A percentile compares a stretch with the other conserved stretches of the same genome.
Evolutionary conservation across 345 rosid genomes (phyloP).

Genomic region (Aethionema arabicum): DNA sequence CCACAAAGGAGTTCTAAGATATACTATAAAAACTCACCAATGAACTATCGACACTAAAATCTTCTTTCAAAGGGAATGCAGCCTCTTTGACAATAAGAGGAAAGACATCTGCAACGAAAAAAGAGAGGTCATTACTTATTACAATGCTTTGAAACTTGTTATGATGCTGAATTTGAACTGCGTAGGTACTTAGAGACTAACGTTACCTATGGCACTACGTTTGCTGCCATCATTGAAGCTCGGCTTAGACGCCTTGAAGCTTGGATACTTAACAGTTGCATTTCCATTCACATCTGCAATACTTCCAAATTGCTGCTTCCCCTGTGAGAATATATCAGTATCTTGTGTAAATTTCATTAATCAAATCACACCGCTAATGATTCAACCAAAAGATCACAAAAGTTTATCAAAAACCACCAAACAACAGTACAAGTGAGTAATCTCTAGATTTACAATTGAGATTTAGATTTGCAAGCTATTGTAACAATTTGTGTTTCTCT

Average conservation of each 20-base stretch:
- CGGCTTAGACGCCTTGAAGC: conserved; percentile 26
- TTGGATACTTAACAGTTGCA: conserved; percentile 21
- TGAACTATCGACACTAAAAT: conserved; percentile 43
- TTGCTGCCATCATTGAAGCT: neutral
- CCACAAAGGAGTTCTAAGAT: neutral
- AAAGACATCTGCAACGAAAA: conserved; percentile 50
- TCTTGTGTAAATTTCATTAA: neutral
- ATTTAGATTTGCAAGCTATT: too few species aligned
- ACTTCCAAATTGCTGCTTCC: conserved; percentile 26
- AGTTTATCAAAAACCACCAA: conserved; percentile 33
- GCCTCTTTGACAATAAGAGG: conserved; percentile 56
- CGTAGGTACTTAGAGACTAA: neutral
- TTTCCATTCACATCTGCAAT: conserved; percentile 23
- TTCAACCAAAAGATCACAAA: conserved; percentile 4
- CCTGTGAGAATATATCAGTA: conserved; percentile 15
- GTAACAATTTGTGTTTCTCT: neutral
- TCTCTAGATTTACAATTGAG: conserved; percentile 17
- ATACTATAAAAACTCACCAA: conserved; percentile 38
- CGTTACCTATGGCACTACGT: neutral
- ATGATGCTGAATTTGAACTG: too few species aligned
- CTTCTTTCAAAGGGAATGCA: conserved; percentile 45
- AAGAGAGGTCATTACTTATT: conserved; percentile 14
- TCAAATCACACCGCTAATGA: conserved; percentile 6
- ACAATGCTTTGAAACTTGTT: neutral
- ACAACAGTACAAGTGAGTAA: conserved; percentile 39